A percentile compares a stretch with the other conserved stretches of the same genome.
Evolutionary conservation across 495 filamentous ascomycete genomes (phyloP).

Genomic region (Penicillium steckii): DNA sequence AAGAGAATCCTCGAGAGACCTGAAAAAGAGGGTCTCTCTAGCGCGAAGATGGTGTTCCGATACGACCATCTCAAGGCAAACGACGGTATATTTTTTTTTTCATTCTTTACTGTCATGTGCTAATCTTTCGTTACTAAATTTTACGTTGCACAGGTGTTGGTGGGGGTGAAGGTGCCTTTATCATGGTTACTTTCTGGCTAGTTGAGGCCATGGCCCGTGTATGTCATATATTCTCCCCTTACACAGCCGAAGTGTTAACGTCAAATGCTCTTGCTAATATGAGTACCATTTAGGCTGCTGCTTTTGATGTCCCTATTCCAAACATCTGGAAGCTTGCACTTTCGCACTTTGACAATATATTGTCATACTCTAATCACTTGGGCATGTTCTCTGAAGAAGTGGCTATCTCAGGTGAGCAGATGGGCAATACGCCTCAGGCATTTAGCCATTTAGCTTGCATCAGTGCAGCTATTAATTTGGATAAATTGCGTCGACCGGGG

Average conservation of each 20-base stretch:
- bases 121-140: constrained; percentile 10
- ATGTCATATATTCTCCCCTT: constrained; percentile 10
- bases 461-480: constrained; percentile 70
- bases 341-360: constrained; percentile 71
- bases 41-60: constrained; percentile 67
- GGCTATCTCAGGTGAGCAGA: constrained; percentile 65
- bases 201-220: constrained; percentile 72
- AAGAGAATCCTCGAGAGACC: constrained; percentile 64
- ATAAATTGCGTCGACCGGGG: constrained; percentile 27
- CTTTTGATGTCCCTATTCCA: constrained; percentile 58
- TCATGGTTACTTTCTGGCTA: constrained; percentile 78
- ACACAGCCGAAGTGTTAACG: background rate
- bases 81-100: constrained; percentile 51
- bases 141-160: constrained; percentile 56
- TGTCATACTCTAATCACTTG: constrained; percentile 69
- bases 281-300: constrained; percentile 23
- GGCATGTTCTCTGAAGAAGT: constrained; percentile 79
- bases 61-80: constrained; percentile 65
- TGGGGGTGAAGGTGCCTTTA: constrained; percentile 71
- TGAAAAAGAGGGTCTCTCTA: constrained; percentile 70
- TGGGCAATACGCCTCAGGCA: constrained; percentile 72
- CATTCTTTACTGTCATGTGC: background rate
- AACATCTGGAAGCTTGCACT: constrained; percentile 61
- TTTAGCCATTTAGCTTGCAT: constrained; percentile 72
- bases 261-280: background rate